Percentiles rank a stretch among this genome's conserved stretches.
Conservation (phyloP, 208 protist genomes). For the Leishmania braziliensis region DNA sequence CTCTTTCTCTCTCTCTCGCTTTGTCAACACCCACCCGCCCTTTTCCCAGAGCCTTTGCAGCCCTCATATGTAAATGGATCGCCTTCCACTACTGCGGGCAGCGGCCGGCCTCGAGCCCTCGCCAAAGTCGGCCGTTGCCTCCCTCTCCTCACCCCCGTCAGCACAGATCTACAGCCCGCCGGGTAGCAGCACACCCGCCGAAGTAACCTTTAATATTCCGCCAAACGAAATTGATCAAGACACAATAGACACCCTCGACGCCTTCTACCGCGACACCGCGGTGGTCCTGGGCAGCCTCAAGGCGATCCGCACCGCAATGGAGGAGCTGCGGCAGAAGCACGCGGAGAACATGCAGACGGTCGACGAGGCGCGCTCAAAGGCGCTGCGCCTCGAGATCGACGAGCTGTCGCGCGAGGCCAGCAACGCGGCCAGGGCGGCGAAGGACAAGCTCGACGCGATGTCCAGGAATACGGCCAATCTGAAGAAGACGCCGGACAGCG, state of each 20-base stretch:
- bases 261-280: slow-evolving; percentile 64
- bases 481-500: slow-evolving; percentile 62
- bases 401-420: slow-evolving; percentile 53
- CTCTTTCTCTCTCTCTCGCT: not conserved
- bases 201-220: slow-evolving; percentile 35
- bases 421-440: slow-evolving; percentile 42
- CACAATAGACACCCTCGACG: slow-evolving; percentile 63
- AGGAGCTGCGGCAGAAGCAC: slow-evolving; percentile 65
- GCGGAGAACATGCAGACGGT: slow-evolving; percentile 73
- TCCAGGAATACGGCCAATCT: slow-evolving; percentile 60
- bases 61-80: slow-evolving; percentile 29
- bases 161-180: slow-evolving; percentile 20
- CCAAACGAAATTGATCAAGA: slow-evolving; percentile 58
- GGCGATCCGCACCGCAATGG: slow-evolving; percentile 38
- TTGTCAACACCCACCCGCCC: not conserved
- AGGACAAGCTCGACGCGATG: slow-evolving; percentile 62
- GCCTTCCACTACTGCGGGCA: slow-evolving; percentile 20
- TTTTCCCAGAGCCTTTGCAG: not conserved
- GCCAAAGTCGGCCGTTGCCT: not conserved
- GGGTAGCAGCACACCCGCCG: not conserved
- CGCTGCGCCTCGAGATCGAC: slow-evolving; percentile 65
- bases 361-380: slow-evolving; percentile 55
- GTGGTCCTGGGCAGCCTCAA: slow-evolving; percentile 37
- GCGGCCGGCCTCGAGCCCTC: slow-evolving; percentile 19
- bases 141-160: not conserved